A percentile compares a stretch with the other conserved stretches of the same genome.
Conservation (phyloP, 306 rosid genomes). For the Cicer judaicum region DNA sequence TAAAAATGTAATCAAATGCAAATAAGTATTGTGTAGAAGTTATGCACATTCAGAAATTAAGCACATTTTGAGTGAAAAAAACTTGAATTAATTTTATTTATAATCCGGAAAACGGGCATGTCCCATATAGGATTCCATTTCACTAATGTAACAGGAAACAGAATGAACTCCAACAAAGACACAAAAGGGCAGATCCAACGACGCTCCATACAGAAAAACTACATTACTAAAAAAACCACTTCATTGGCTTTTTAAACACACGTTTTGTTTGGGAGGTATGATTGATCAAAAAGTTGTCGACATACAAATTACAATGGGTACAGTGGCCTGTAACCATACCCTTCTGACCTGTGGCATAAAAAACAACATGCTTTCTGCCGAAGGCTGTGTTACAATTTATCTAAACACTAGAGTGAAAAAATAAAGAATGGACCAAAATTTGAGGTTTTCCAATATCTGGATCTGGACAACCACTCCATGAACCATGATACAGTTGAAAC, state of each 20-base stretch:
- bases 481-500: background rate
- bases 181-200: background rate
- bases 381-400: constrained; percentile 28
- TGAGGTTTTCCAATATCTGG: constrained; percentile 14
- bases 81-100: no score
- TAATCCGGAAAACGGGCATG: no score
- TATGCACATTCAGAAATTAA: no score
- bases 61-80: no score
- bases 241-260: background rate
- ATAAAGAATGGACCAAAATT: constrained; percentile 51
- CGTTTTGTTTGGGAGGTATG: background rate
- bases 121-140: no score
- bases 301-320: background rate
- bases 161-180: background rate
- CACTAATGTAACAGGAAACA: background rate
- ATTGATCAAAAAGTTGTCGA: constrained; percentile 21
- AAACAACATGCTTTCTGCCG: constrained; percentile 28
- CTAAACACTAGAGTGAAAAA: constrained; percentile 20
- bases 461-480: constrained; percentile 1
- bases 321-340: background rate
- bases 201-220: background rate
- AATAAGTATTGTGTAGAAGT: no score
- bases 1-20: no score
- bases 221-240: background rate
- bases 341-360: constrained; percentile 22